These are phyloP conservation scores for Metrosideros polymorpha DNA, from an alignment of 441 rosid genomes.

Conservation along the genomic window DNA sequence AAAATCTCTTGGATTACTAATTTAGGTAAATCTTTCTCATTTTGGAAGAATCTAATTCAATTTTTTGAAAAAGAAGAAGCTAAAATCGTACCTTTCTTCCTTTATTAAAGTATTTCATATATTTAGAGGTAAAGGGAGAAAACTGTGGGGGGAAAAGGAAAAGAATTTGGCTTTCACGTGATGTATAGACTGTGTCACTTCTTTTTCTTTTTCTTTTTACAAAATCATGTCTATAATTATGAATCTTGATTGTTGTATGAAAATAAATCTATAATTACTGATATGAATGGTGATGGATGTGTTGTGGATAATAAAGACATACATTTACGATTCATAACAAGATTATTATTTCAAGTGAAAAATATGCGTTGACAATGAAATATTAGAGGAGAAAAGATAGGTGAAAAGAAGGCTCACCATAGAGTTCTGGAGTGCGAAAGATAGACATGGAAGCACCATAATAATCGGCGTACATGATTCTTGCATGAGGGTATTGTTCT, in stretches of 20 bases:
- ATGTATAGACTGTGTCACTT: too few relatives aligned
- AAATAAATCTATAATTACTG: not conserved
- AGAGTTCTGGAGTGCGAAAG: slow-evolving; percentile 31
- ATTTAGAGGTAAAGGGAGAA: too few relatives aligned
- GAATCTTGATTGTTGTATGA: not conserved
- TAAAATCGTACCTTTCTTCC: too few relatives aligned
- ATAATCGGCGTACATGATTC: slow-evolving; percentile 66
- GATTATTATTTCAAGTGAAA: not conserved
- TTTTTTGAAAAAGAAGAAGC: too few relatives aligned
- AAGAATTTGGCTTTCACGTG: too few relatives aligned
- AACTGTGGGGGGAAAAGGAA: too few relatives aligned
- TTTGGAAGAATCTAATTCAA: too few relatives aligned
- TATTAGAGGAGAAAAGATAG: not conserved
- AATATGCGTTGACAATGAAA: not conserved
- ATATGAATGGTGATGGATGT: not conserved
- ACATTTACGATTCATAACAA: not conserved
- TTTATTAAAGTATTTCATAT: too few relatives aligned
- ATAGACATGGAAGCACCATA: slow-evolving; percentile 47
- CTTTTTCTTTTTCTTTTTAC: not conserved
- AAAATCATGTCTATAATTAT: not conserved
- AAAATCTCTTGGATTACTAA: too few relatives aligned
- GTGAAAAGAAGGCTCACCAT: slow-evolving; percentile 25
- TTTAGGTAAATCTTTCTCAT: too few relatives aligned
- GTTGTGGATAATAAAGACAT: not conserved
- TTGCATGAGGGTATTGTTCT: slow-evolving; percentile 37